Evolutionary conservation across 2,329 filamentous ascomycete species (phyloP).

Genomic region (Periconia digitata): DNA sequence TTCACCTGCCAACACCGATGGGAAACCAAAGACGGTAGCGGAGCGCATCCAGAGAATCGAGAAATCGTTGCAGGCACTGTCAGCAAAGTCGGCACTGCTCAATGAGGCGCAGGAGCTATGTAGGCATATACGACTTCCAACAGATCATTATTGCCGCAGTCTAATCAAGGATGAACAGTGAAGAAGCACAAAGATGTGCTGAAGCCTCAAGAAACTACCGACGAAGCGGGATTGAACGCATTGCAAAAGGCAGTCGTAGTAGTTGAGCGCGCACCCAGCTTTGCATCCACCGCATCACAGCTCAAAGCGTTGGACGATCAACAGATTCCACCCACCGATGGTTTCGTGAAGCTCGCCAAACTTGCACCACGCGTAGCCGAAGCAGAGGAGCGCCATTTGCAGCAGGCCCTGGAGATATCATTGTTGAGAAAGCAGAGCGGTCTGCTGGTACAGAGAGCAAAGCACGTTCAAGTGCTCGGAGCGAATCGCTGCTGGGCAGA

Average conservation of each 20-base stretch:
- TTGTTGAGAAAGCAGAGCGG: slow-evolving; percentile 67
- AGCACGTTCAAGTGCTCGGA: slow-evolving; percentile 69
- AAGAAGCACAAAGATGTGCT: slow-evolving; percentile 46
- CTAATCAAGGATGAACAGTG: slow-evolving; percentile 32
- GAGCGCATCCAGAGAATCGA: slow-evolving; percentile 43
- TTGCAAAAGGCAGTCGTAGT: slow-evolving; percentile 41
- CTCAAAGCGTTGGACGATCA: slow-evolving; percentile 49
- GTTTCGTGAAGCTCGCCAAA: slow-evolving; percentile 57
- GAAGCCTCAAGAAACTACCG: slow-evolving; percentile 18
- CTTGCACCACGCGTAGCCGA: slow-evolving; percentile 65
- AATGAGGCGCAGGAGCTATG: slow-evolving; percentile 45
- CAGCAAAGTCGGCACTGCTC: slow-evolving; percentile 43
- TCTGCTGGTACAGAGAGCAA: slow-evolving; percentile 60
- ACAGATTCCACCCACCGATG: slow-evolving; percentile 45
- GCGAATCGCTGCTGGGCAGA: slow-evolving; percentile 70
- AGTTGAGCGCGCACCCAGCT: slow-evolving; percentile 47
- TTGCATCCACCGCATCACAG: slow-evolving; percentile 46
- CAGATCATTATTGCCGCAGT: not conserved
- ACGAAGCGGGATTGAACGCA: slow-evolving; percentile 21
- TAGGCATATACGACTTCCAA: slow-evolving; percentile 11
- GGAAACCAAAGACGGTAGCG: slow-evolving; percentile 30
- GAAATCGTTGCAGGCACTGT: slow-evolving; percentile 41
- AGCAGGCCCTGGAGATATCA: slow-evolving; percentile 63
- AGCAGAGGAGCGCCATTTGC: slow-evolving; percentile 61
- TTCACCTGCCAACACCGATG: slow-evolving; percentile 11